These are phyloP conservation scores for Vigna angularis DNA, from an alignment of 306 rosid genomes.

Conservation along the genomic window DNA sequence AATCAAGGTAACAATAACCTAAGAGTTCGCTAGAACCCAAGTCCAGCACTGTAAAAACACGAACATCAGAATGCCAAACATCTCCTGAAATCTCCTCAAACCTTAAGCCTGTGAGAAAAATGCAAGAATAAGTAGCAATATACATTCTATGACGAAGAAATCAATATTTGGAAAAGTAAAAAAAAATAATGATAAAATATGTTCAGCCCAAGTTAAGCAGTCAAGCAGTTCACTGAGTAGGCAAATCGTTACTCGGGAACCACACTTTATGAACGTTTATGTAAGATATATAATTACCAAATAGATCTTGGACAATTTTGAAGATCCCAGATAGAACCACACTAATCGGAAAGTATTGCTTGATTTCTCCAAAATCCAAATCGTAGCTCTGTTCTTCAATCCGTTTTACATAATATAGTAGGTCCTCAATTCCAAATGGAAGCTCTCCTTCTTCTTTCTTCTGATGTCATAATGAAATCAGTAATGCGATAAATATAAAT, in stretches of 20 bases:
- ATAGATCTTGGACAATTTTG: constrained; percentile 88
- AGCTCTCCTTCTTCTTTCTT: constrained; percentile 87
- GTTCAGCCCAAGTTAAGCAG: constrained; percentile 6
- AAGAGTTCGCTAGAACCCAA: constrained; percentile 77
- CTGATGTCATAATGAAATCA: constrained; percentile 59
- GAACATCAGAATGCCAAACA: constrained; percentile 91
- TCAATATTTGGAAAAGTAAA: constrained; percentile 10
- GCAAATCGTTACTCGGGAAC: constrained; percentile 6
- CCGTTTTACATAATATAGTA: constrained; percentile 76
- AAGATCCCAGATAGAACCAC: constrained; percentile 92
- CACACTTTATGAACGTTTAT: constrained; percentile 3
- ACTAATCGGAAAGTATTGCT: constrained; percentile 89
- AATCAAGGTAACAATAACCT: constrained; percentile 91
- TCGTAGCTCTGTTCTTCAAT: constrained; percentile 73
- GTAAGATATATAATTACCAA: constrained; percentile 59
- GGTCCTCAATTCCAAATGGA: constrained; percentile 91
- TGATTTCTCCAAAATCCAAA: constrained; percentile 80
- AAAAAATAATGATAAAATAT: neutral
- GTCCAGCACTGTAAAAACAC: constrained; percentile 76
- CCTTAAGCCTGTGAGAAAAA: constrained; percentile 69
- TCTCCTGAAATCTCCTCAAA: constrained; percentile 83
- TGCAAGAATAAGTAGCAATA: constrained; percentile 33
- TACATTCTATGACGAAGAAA: constrained; percentile 12
- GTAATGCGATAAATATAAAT: constrained; percentile 47
- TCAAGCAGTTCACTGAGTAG: neutral